A percentile compares a stretch with the other conserved stretches of the same genome.
phyloP scores from a whole-genome alignment of 75 land plant genomes.

The Azolla pinnata region DNA sequence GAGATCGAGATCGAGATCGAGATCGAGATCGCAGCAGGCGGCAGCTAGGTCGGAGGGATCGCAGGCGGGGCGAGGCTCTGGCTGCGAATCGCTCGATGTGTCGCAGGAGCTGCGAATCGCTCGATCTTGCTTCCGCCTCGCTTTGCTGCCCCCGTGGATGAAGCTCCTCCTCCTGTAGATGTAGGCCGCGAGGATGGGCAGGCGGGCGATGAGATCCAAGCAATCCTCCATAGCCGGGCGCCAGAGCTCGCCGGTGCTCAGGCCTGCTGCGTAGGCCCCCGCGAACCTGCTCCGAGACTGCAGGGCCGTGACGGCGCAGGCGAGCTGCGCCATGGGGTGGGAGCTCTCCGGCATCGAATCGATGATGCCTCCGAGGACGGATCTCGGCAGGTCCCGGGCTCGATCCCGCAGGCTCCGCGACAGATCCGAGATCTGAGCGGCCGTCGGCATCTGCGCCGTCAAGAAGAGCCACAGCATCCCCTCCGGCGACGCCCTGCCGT shows the following conservation, averaged over 20 bases:
- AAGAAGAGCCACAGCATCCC: neutral
- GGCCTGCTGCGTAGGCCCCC: neutral
- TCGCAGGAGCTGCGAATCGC: too few species aligned
- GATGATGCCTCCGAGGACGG: neutral
- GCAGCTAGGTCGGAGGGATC: too few species aligned
- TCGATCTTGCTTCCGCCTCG: too few species aligned
- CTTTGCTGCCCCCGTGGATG: too few species aligned
- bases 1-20: too few species aligned
- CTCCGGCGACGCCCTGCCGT: neutral
- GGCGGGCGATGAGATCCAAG: neutral
- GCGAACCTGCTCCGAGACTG: slow-evolving; percentile 1
- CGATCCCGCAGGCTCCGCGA: neutral
- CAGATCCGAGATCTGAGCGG: neutral
- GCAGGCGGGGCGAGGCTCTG: too few species aligned
- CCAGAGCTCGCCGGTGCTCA: neutral
- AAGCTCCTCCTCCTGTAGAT: slow-evolving; percentile 4
- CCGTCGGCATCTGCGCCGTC: neutral
- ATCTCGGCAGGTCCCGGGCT: neutral
- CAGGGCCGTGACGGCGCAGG: slow-evolving; percentile 1
- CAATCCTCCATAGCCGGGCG: slow-evolving; percentile 1
- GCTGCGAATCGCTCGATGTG: too few species aligned
- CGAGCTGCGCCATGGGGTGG: slow-evolving; percentile 9
- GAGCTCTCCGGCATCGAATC: neutral
- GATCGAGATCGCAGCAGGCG: too few species aligned
- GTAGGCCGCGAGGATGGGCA: slow-evolving; percentile 1